phyloP scores from a whole-genome alignment of 1,139 yeast genomes.

The Candida smagusa region DNA sequence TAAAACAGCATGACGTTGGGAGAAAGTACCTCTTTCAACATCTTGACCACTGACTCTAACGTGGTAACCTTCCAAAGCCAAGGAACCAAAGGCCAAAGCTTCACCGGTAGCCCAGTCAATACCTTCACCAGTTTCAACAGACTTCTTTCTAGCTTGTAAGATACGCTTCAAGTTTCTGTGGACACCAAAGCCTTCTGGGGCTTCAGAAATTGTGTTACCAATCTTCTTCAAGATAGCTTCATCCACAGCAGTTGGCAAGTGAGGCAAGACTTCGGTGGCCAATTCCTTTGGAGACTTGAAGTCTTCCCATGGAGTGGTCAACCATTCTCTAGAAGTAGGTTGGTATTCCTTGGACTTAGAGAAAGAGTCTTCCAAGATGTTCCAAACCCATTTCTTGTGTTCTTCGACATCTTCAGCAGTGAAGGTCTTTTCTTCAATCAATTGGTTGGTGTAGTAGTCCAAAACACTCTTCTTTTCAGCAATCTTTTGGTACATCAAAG shows the following conservation, averaged over 20 bases:
- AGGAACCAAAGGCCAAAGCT: slow-evolving; percentile 94
- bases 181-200: slow-evolving; percentile 86
- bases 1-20: slow-evolving; percentile 98
- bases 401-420: slow-evolving; percentile 87
- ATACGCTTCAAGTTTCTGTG: slow-evolving; percentile 97
- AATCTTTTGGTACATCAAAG: slow-evolving; percentile 90
- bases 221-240: slow-evolving; percentile 69
- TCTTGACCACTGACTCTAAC: slow-evolving; percentile 99
- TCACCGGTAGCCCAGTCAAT: slow-evolving; percentile 99
- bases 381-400: slow-evolving; percentile 99
- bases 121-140: slow-evolving; percentile 86
- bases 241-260: slow-evolving; percentile 90
- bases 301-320: slow-evolving; percentile 98
- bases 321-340: slow-evolving; percentile 96
- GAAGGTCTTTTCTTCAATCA: slow-evolving; percentile 83
- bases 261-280: slow-evolving; percentile 93
- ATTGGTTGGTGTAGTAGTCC: slow-evolving; percentile 78
- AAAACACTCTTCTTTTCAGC: slow-evolving; percentile 86
- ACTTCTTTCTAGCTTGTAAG: slow-evolving; percentile 79
- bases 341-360: slow-evolving; percentile 81
- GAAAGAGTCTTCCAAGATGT: slow-evolving; percentile 85
- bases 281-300: slow-evolving; percentile 97
- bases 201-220: slow-evolving; percentile 74
- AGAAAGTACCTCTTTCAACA: slow-evolving; percentile 99
- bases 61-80: slow-evolving; percentile 90